Conservation (phyloP, 176 grass and related monocot species). For the Thalia dealbata region DNA sequence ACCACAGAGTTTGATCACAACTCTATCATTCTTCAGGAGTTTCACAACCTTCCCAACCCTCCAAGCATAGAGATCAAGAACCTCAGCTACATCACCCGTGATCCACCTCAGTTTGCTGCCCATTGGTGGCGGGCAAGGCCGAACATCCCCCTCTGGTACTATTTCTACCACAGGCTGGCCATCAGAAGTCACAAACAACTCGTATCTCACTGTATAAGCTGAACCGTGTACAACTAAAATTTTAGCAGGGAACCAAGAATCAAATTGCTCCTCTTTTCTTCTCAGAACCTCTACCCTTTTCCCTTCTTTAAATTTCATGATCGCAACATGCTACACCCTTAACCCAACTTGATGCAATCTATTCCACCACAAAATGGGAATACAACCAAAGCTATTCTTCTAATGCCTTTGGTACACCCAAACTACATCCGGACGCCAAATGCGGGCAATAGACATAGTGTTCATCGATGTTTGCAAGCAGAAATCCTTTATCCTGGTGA, state of each 20-base stretch:
- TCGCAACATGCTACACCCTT: neutral
- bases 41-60: conserved; percentile 3
- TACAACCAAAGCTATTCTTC: neutral
- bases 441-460: neutral
- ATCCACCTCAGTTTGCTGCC: conserved; percentile 38
- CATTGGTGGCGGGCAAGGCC: conserved; percentile 23
- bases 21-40: neutral
- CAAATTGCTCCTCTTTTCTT: conserved; percentile 13
- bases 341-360: conserved; percentile 2
- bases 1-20: conserved; percentile 6
- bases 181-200: conserved; percentile 12
- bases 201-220: conserved; percentile 11
- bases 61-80: conserved; percentile 33
- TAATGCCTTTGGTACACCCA: neutral
- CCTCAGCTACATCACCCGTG: conserved; percentile 55
- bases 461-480: neutral
- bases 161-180: conserved; percentile 15
- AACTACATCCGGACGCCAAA: neutral
- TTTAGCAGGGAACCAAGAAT: conserved; percentile 26
- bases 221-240: neutral
- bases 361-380: neutral
- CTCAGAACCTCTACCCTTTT: conserved; percentile 14
- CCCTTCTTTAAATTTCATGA: conserved; percentile 38
- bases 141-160: conserved; percentile 12
- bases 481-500: neutral